These are phyloP conservation scores for Chlorella sp. DNA, from an alignment of 139 green algal genomes.

Conservation along the genomic window DNA sequence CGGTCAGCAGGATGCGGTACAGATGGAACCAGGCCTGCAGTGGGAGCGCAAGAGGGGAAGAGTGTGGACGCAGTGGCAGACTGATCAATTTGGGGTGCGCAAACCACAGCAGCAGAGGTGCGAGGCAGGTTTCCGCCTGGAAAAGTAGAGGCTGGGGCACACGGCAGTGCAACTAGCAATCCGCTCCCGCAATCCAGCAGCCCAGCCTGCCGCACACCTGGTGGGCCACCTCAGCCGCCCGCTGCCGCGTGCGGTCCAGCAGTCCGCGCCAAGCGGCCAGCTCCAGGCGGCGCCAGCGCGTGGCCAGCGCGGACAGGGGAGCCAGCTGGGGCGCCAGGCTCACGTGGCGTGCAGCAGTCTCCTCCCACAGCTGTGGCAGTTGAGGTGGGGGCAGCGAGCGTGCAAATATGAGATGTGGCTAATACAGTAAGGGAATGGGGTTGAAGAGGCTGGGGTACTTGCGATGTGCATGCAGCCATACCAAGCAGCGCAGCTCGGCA, in stretches of 20 bases:
- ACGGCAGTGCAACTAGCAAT: too few relatives aligned
- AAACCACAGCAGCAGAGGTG: too few relatives aligned
- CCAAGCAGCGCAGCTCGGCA: not conserved
- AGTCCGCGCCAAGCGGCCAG: constrained; percentile 84
- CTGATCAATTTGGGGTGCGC: too few relatives aligned
- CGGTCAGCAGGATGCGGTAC: constrained; percentile 74
- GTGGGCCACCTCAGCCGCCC: not conserved
- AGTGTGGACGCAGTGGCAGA: too few relatives aligned
- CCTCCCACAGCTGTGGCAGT: constrained; percentile 89
- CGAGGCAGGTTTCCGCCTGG: too few relatives aligned
- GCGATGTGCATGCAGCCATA: not conserved
- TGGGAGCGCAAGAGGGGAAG: not conserved
- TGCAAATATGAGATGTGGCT: not conserved
- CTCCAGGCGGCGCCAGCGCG: constrained; percentile 93
- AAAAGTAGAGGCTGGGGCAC: too few relatives aligned
- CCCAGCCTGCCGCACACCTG: constrained; percentile 6
- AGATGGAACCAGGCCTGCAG: constrained; percentile 92
- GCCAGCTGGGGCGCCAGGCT: constrained; percentile 77
- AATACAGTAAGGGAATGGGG: too few relatives aligned
- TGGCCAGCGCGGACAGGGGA: constrained; percentile 72
- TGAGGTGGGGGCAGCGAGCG: not conserved
- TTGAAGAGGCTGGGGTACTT: too few relatives aligned
- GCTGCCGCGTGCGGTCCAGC: constrained; percentile 55
- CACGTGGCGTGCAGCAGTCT: constrained; percentile 91
- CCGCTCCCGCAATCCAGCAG: not conserved